A percentile compares a stretch with the other conserved stretches of the same genome.
Evolutionary conservation across 23 red algal genomes (phyloP).

Genomic region (Porphyridium purpureum): DNA sequence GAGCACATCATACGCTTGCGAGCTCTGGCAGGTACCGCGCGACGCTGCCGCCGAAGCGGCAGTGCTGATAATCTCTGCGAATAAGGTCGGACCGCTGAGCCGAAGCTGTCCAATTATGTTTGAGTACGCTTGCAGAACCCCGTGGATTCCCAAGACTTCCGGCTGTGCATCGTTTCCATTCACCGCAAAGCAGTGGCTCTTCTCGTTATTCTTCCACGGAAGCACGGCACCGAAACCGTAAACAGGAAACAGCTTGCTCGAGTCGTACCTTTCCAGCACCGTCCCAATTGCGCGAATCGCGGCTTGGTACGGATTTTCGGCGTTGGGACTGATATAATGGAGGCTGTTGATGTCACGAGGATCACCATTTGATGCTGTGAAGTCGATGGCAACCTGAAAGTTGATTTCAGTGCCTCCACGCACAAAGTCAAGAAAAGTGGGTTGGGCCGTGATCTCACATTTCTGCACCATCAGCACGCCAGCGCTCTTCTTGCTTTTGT

Average conservation of each 20-base stretch:
- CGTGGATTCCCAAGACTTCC: conserved; percentile 29
- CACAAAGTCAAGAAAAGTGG: conserved; percentile 35
- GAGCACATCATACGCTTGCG: conserved; percentile 38
- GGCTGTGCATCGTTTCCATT: conserved; percentile 16
- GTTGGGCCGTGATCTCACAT: too few relatives aligned
- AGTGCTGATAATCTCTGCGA: conserved; percentile 8
- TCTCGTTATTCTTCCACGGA: conserved; percentile 9
- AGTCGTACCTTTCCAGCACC: conserved; percentile 20
- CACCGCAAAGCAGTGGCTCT: conserved; percentile 36
- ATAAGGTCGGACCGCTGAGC: conserved; percentile 3
- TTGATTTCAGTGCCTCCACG: conserved; percentile 34
- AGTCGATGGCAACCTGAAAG: conserved; percentile 45
- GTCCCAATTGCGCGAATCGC: conserved; percentile 43
- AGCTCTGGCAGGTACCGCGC: not conserved
- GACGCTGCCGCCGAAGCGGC: not conserved
- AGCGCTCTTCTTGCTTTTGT: too few relatives aligned
- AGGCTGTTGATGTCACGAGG: conserved; percentile 12
- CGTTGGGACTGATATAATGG: conserved; percentile 9
- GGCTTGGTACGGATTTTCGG: conserved; percentile 22
- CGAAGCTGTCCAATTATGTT: conserved; percentile 6
- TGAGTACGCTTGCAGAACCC: conserved; percentile 34
- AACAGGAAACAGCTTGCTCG: conserved; percentile 12
- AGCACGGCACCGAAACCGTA: conserved; percentile 64
- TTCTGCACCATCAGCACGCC: too few relatives aligned
- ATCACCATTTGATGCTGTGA: conserved; percentile 50